Conservation (phyloP, 805 yeast species). For the Zygotorulaspora florentina region DNA sequence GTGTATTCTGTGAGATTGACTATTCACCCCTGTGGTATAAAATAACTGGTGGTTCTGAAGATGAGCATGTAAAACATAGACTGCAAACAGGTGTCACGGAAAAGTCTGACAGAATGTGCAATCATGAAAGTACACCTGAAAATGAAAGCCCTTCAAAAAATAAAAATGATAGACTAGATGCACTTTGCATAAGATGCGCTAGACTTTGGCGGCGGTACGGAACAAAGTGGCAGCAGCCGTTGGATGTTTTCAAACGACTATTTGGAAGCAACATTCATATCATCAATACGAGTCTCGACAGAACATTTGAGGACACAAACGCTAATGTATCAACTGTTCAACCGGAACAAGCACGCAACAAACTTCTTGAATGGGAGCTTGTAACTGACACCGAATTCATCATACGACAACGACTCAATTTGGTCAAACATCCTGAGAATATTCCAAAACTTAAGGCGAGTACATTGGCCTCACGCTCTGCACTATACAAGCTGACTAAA, state of each 20-base stretch:
- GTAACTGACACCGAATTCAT: constrained; percentile 58
- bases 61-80: constrained; percentile 21
- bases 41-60: constrained; percentile 33
- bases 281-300: constrained; percentile 14
- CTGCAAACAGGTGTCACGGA: constrained; percentile 23
- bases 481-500: constrained; percentile 20
- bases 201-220: constrained; percentile 89
- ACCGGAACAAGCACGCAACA: constrained; percentile 28
- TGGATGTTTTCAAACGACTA: constrained; percentile 52
- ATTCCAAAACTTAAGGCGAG: constrained; percentile 20
- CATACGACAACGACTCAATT: constrained; percentile 43
- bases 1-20: constrained; percentile 63
- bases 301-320: constrained; percentile 19
- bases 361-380: constrained; percentile 62
- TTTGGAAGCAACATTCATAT: constrained; percentile 22
- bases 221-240: constrained; percentile 77
- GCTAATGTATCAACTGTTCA: constrained; percentile 14
- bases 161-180: constrained; percentile 41
- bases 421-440: constrained; percentile 16
- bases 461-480: constrained; percentile 21
- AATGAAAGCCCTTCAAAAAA: neutral
- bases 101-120: constrained; percentile 10
- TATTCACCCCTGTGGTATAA: constrained; percentile 38
- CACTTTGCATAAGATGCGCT: constrained; percentile 83
- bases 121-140: constrained; percentile 7